A percentile compares a stretch with the other conserved stretches of the same genome.
Evolutionary conservation across 176 grass and related monocot genomes (phyloP).

Genomic region (Microstegium vimineum): DNA sequence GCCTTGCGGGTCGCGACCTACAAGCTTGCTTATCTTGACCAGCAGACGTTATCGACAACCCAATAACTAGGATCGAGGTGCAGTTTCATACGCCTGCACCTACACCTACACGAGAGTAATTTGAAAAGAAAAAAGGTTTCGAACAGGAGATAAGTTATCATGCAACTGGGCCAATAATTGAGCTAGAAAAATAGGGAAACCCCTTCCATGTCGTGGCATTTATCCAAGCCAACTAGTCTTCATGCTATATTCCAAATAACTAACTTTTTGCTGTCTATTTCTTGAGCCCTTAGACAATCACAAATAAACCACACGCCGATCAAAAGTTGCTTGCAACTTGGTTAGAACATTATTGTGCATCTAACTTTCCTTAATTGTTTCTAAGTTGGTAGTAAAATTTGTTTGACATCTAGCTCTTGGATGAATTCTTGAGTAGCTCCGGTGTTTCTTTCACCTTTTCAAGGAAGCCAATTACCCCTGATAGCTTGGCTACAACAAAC

Average conservation of each 20-base stretch:
- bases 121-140: constrained; percentile 16
- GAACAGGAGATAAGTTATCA: constrained; percentile 30
- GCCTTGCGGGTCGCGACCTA: too few species aligned
- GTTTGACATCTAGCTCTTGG: constrained; percentile 21
- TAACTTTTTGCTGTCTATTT: neutral
- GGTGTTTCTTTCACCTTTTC: neutral
- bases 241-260: constrained; percentile 3
- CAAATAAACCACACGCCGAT: neutral
- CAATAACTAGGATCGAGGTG: constrained; percentile 1
- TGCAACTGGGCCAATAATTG: constrained; percentile 49
- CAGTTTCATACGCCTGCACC: constrained; percentile 4
- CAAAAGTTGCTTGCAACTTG: neutral
- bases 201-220: constrained; percentile 1
- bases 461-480: neutral
- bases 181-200: constrained; percentile 17
- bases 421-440: neutral
- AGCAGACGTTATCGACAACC: too few species aligned
- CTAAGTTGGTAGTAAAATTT: neutral
- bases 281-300: neutral
- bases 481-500: constrained; percentile 5
- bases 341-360: neutral
- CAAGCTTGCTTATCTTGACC: too few species aligned
- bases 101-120: constrained; percentile 5
- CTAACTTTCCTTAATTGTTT: neutral
- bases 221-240: neutral